A percentile compares a stretch with the other conserved stretches of the same genome.
phyloP scores from a whole-genome alignment of 2,329 filamentous ascomycete species.

The Amesomyces nigricolor region DNA sequence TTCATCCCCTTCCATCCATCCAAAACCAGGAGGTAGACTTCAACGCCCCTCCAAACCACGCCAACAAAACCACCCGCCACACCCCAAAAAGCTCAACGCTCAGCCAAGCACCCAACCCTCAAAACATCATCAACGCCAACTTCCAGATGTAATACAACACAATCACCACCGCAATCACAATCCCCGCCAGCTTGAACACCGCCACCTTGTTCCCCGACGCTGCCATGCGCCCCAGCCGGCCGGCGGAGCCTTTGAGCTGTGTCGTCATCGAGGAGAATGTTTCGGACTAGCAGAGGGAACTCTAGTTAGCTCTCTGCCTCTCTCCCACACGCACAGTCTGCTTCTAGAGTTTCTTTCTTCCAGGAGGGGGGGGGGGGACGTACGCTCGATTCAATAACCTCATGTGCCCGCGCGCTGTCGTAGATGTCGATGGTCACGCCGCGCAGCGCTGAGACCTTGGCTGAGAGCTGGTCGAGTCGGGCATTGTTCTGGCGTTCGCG shows the following conservation, averaged over 20 bases:
- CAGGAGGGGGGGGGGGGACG: slow-evolving; percentile 24
- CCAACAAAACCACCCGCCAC: too few species aligned
- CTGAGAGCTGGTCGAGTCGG: slow-evolving; percentile 82
- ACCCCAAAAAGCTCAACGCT: too few species aligned
- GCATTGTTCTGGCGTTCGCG: slow-evolving; percentile 89
- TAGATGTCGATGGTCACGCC: slow-evolving; percentile 97
- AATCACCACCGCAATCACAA: slow-evolving; percentile 67
- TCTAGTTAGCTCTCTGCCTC: too few species aligned
- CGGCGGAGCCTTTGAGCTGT: slow-evolving; percentile 76
- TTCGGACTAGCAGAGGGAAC: slow-evolving; percentile 54
- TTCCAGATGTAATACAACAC: slow-evolving; percentile 68
- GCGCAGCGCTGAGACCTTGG: slow-evolving; percentile 86
- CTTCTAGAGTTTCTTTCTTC: neutral
- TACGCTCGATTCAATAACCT: slow-evolving; percentile 83
- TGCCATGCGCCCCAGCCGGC: slow-evolving; percentile 82
- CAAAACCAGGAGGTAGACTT: too few species aligned
- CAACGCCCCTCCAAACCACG: too few species aligned
- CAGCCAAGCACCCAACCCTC: too few species aligned
- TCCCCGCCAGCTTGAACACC: slow-evolving; percentile 81
- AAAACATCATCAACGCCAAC: slow-evolving; percentile 62
- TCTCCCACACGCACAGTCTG: slow-evolving; percentile 1
- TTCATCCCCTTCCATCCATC: too few species aligned
- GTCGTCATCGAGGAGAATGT: slow-evolving; percentile 85
- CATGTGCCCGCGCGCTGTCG: slow-evolving; percentile 85
- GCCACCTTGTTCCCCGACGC: slow-evolving; percentile 85